Conservation (phyloP, 1,139 yeast species). For the Scheffersomyces quercinus region DNA sequence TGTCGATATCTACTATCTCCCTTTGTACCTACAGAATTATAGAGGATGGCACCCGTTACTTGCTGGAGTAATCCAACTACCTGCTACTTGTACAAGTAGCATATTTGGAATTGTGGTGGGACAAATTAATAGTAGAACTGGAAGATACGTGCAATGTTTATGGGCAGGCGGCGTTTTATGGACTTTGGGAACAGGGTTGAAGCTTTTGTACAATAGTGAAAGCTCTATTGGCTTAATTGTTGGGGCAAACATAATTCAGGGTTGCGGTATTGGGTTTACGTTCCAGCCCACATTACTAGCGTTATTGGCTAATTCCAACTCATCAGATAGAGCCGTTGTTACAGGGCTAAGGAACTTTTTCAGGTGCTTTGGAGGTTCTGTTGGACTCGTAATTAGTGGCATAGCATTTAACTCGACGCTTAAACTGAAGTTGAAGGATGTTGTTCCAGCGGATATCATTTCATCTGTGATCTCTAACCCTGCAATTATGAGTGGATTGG, state of each 20-base stretch:
- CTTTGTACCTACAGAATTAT: conserved; percentile 55
- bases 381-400: conserved; percentile 46
- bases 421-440: not conserved
- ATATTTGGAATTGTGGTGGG: conserved; percentile 47
- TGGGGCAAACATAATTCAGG: conserved; percentile 41
- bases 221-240: conserved; percentile 33
- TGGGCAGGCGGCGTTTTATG: conserved; percentile 44
- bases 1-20: conserved; percentile 45
- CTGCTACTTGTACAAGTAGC: conserved; percentile 26
- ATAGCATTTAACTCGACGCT: not conserved
- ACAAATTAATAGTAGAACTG: conserved; percentile 39
- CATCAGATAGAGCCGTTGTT: conserved; percentile 56
- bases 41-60: conserved; percentile 35
- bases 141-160: conserved; percentile 45
- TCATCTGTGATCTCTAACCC: not conserved
- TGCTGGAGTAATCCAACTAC: not conserved
- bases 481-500: not conserved
- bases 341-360: conserved; percentile 54
- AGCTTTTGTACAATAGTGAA: conserved; percentile 32
- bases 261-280: conserved; percentile 53
- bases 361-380: conserved; percentile 56
- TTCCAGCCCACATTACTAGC: conserved; percentile 61
- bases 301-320: conserved; percentile 51
- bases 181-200: conserved; percentile 41
- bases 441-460: not conserved